Conservation (phyloP, 805 yeast species). For the Kodamaea neixiangensis region DNA sequence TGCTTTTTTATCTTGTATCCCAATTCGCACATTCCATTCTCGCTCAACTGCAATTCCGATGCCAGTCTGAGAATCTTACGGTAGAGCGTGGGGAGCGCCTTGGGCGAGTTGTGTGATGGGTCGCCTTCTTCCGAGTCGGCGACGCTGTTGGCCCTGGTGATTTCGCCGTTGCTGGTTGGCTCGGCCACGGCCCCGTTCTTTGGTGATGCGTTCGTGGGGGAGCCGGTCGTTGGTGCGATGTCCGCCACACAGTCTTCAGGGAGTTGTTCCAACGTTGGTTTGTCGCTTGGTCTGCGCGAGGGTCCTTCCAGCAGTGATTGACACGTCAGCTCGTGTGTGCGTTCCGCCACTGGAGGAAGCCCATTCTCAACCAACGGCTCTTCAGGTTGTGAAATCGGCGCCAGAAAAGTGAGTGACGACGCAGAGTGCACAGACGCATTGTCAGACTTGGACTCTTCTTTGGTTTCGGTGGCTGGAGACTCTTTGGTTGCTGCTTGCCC, state of each 20-base stretch:
- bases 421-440: slow-evolving; percentile 24
- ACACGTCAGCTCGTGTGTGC: slow-evolving; percentile 1
- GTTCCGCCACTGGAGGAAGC: not conserved
- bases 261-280: slow-evolving; percentile 7
- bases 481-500: not conserved
- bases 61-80: slow-evolving; percentile 10
- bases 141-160: not conserved
- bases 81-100: slow-evolving; percentile 9
- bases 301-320: not conserved
- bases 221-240: not conserved
- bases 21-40: slow-evolving; percentile 39
- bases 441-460: slow-evolving; percentile 7
- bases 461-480: not conserved
- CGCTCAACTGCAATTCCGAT: slow-evolving; percentile 22
- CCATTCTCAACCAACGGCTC: not conserved
- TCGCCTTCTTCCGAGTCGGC: not conserved
- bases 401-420: slow-evolving; percentile 25
- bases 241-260: slow-evolving; percentile 11
- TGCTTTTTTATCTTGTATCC: slow-evolving; percentile 46
- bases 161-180: not conserved
- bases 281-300: slow-evolving; percentile 2
- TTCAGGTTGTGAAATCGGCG: too few species aligned
- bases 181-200: not conserved
- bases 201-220: not conserved
- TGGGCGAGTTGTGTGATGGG: slow-evolving; percentile 2